phyloP scores from a whole-genome alignment of 306 rosid species.

The Fagus crenata region DNA sequence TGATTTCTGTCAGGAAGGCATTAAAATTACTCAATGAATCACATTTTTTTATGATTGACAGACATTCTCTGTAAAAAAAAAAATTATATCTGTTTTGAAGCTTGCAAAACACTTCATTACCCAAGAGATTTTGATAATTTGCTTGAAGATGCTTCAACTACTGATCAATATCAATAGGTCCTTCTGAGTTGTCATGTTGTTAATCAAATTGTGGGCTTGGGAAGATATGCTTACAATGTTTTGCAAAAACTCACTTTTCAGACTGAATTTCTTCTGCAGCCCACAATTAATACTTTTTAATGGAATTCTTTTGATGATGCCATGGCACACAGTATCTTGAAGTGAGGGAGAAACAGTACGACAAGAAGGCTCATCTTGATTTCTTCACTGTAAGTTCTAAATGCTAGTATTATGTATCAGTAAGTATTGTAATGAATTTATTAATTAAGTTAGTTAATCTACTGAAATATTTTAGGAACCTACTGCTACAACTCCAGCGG shows the following conservation, averaged over 20 bases:
- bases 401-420: neutral
- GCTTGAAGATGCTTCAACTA: constrained; percentile 13
- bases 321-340: constrained; percentile 58
- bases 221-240: neutral
- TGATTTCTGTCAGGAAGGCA: neutral
- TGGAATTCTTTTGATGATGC: constrained; percentile 4
- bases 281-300: neutral
- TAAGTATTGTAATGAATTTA: neutral
- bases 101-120: constrained; percentile 4
- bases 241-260: neutral
- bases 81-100: neutral
- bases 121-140: constrained; percentile 11
- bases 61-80: neutral
- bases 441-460: constrained; percentile 10
- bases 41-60: neutral
- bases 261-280: neutral
- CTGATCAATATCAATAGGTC: neutral
- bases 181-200: neutral
- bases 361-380: constrained; percentile 72
- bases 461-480: constrained; percentile 52
- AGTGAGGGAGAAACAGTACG: constrained; percentile 94
- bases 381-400: constrained; percentile 69
- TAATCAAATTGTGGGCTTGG: neutral
- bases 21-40: neutral
- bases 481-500: constrained; percentile 48